These are phyloP conservation scores for Aquanectria penicillioides DNA, from an alignment of 2,329 filamentous ascomycete genomes.

Conservation along the genomic window DNA sequence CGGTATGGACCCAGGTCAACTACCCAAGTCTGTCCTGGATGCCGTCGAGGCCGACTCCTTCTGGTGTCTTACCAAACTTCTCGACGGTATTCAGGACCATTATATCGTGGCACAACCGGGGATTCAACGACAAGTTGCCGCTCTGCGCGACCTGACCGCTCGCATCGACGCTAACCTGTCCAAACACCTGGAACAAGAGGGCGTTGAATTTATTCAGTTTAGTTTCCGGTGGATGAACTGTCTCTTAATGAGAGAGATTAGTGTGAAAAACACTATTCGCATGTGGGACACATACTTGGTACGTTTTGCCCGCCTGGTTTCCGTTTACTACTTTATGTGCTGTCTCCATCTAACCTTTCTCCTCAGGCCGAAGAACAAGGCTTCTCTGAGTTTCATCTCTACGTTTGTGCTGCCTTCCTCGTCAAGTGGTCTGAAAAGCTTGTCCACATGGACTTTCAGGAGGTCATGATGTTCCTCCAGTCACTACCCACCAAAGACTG, in stretches of 20 bases:
- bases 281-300: conserved; percentile 99
- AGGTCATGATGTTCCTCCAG: conserved; percentile 99
- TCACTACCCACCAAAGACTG: conserved; percentile 90
- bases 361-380: conserved; percentile 93
- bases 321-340: background rate
- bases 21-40: conserved; percentile 90
- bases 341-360: conserved; percentile 8
- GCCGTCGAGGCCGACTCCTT: conserved; percentile 98
- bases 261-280: conserved; percentile 93
- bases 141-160: conserved; percentile 87
- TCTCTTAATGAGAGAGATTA: conserved; percentile 96
- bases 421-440: conserved; percentile 98
- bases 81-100: conserved; percentile 99
- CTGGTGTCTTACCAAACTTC: conserved; percentile 96
- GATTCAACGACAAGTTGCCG: conserved; percentile 92
- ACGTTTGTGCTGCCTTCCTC: conserved; percentile 96
- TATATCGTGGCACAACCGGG: conserved; percentile 98
- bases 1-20: conserved; percentile 95
- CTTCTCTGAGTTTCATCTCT: conserved; percentile 97
- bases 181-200: conserved; percentile 88
- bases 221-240: conserved; percentile 99
- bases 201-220: conserved; percentile 98
- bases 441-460: conserved; percentile 96
- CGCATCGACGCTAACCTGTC: conserved; percentile 87
- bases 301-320: conserved; percentile 46